phyloP scores from a whole-genome alignment of 257 asterid species.

The Gentiana dahurica region DNA sequence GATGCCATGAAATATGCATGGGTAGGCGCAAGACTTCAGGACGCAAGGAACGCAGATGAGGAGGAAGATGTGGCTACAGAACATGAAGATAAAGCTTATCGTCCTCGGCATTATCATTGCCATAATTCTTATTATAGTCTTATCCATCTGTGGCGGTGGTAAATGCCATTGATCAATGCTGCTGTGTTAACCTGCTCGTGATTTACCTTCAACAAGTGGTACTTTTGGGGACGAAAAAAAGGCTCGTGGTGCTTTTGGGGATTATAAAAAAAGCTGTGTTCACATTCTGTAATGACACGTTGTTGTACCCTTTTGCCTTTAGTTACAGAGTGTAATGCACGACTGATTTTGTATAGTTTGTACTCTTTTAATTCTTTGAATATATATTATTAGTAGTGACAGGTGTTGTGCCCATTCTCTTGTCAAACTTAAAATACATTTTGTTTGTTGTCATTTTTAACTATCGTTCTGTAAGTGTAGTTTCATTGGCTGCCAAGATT shows the following conservation, averaged over 20 bases:
- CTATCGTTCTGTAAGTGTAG: too few species aligned
- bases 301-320: constrained; percentile 13
- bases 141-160: constrained; percentile 76
- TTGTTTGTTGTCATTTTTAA: too few species aligned
- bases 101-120: constrained; percentile 81
- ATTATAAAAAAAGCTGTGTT: constrained; percentile 17
- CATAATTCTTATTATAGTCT: constrained; percentile 76
- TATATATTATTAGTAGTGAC: constrained; percentile 18
- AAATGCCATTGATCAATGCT: constrained; percentile 33
- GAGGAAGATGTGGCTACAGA: constrained; percentile 93
- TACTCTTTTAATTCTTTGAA: constrained; percentile 21
- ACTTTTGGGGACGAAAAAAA: constrained; percentile 11
- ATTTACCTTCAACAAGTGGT: background rate
- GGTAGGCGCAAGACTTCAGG: constrained; percentile 93
- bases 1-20: too few species aligned
- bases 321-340: constrained; percentile 18
- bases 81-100: constrained; percentile 90
- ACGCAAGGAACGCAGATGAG: constrained; percentile 87
- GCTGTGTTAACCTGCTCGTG: background rate
- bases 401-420: too few species aligned
- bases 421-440: too few species aligned
- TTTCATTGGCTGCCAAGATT: too few species aligned
- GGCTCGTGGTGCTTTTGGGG: constrained; percentile 18
- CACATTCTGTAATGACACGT: constrained; percentile 21
- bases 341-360: constrained; percentile 53